phyloP scores from a whole-genome alignment of 345 rosid species.

The Eucalyptus fibrosa region DNA sequence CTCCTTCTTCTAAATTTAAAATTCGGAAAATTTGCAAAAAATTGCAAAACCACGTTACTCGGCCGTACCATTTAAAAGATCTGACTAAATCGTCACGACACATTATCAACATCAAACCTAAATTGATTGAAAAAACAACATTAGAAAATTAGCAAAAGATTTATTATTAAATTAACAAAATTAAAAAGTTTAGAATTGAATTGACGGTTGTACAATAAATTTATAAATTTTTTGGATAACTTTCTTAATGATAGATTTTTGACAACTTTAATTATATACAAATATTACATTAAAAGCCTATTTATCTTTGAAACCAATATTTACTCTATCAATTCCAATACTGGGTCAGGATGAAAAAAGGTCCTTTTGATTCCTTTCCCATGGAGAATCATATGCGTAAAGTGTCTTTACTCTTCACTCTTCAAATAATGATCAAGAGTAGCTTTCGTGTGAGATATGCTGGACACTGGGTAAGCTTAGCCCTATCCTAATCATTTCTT shows the following conservation, averaged over 20 bases:
- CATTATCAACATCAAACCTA: background rate
- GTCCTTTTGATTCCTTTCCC: background rate
- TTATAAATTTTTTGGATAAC: background rate
- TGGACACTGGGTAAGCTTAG: background rate
- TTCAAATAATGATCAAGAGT: background rate
- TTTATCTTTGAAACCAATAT: background rate
- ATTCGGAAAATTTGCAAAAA: background rate
- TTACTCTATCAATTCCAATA: background rate
- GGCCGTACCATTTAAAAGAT: too few relatives aligned
- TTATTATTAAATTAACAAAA: background rate
- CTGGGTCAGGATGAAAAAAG: background rate
- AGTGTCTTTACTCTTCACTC: background rate
- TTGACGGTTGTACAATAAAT: accelerated
- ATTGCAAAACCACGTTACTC: too few relatives aligned
- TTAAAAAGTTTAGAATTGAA: background rate
- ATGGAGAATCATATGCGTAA: background rate
- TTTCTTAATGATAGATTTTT: background rate
- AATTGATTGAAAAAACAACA: background rate
- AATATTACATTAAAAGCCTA: background rate
- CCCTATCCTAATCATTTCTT: background rate
- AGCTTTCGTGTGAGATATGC: background rate
- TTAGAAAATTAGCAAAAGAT: background rate
- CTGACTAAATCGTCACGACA: background rate
- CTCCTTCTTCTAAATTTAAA: background rate
- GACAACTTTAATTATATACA: too few relatives aligned